A percentile compares a stretch with the other conserved stretches of the same genome.
Conservation (phyloP, 495 filamentous ascomycete genomes). For the Podospora comata region DNA sequence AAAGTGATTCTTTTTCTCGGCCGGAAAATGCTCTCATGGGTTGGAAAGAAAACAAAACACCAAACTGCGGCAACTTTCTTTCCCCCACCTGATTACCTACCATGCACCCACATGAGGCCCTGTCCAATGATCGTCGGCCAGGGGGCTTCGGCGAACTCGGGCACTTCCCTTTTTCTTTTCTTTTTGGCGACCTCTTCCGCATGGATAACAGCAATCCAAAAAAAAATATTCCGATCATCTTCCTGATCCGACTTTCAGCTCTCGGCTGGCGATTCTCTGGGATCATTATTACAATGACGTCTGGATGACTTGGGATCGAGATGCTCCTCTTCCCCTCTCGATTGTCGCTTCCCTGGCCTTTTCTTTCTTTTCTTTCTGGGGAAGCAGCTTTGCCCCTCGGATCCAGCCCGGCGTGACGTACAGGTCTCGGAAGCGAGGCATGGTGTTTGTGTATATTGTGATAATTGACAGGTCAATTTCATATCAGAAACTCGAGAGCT, state of each 20-base stretch:
- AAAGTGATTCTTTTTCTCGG: background rate
- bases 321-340: constrained; percentile 1
- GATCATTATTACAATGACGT: background rate
- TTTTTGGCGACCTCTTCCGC: background rate
- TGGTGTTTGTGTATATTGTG: background rate
- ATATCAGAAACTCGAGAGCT: background rate
- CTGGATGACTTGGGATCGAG: background rate
- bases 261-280: background rate
- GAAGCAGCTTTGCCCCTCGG: background rate
- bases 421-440: background rate
- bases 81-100: background rate
- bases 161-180: background rate
- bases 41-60: constrained; percentile 4
- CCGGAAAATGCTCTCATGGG: constrained; percentile 1
- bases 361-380: background rate
- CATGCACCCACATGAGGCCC: background rate
- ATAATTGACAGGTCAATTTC: background rate
- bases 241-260: background rate
- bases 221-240: constrained; percentile 1
- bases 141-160: background rate
- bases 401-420: background rate
- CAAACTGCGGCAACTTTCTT: background rate
- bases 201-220: background rate
- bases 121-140: background rate
- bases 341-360: background rate